phyloP scores from a whole-genome alignment of 768 basidiomycete species.

The Mycena epipterygia region DNA sequence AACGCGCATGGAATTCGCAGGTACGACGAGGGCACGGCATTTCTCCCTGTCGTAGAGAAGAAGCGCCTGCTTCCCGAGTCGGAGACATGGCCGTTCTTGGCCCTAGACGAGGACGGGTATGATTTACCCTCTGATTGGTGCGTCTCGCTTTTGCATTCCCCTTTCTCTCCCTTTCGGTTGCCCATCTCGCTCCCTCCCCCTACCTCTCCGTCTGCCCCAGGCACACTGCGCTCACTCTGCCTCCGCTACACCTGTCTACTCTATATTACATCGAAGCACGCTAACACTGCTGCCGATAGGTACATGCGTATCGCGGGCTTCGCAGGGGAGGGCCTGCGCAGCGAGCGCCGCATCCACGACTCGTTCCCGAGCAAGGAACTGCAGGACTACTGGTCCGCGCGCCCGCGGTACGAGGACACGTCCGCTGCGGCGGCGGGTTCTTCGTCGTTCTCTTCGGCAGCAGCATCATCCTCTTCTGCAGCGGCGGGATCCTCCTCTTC shows the following conservation, averaged over 20 bases:
- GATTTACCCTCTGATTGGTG: constrained; percentile 87
- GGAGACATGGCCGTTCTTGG: constrained; percentile 72
- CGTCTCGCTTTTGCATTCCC: constrained; percentile 39
- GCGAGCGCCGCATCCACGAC: constrained; percentile 73
- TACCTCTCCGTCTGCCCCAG: too few relatives aligned
- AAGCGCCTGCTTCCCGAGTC: constrained; percentile 72
- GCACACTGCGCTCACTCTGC: too few relatives aligned
- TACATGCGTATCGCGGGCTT: constrained; percentile 86
- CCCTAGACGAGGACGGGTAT: constrained; percentile 83
- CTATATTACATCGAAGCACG: background rate
- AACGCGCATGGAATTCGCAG: constrained; percentile 46
- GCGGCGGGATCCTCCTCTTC: too few relatives aligned
- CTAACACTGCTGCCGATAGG: constrained; percentile 49
- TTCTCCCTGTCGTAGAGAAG: constrained; percentile 78
- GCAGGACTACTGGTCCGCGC: constrained; percentile 79
- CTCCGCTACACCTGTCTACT: too few relatives aligned
- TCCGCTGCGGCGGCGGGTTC: background rate
- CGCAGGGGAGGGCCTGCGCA: constrained; percentile 75
- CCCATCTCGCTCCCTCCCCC: too few relatives aligned
- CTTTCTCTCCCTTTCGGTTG: constrained; percentile 20
- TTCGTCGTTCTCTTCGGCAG: background rate
- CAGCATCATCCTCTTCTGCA: background rate
- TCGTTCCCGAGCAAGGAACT: constrained; percentile 79
- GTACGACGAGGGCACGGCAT: constrained; percentile 89
- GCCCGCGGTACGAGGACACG: constrained; percentile 68